phyloP scores from a whole-genome alignment of 2,329 filamentous ascomycete species.

The Apiospora hydei region DNA sequence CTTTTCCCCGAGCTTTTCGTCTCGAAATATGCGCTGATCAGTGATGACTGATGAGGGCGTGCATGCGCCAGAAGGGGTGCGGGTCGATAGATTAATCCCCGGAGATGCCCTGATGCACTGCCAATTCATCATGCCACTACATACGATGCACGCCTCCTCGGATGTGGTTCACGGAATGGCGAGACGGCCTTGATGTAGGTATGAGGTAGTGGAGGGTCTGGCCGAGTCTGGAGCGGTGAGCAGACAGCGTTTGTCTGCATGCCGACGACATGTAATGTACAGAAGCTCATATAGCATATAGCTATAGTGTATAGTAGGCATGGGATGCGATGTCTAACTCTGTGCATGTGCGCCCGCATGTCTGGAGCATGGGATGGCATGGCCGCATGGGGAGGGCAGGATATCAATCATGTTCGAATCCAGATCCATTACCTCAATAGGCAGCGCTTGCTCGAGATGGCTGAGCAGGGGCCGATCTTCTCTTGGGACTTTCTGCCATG shows the following conservation, averaged over 20 bases:
- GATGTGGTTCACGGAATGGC: conserved; percentile 9
- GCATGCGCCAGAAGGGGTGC: not conserved
- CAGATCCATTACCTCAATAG: not conserved
- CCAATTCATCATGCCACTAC: conserved; percentile 21
- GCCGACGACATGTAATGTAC: not conserved
- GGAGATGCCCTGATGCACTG: conserved; percentile 11
- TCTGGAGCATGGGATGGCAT: not conserved
- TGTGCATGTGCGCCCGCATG: conserved; percentile 12
- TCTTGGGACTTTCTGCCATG: not conserved
- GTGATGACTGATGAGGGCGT: not conserved
- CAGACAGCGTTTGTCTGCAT: not conserved
- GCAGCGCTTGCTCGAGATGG: not conserved
- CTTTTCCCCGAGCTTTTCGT: not conserved
- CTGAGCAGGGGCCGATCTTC: not conserved
- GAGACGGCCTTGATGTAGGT: not conserved
- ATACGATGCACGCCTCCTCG: conserved; percentile 19
- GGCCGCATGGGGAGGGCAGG: not conserved
- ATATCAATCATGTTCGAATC: not conserved
- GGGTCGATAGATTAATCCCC: conserved; percentile 8
- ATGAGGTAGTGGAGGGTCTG: conserved; percentile 3
- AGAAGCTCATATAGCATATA: not conserved
- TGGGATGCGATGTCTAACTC: not conserved
- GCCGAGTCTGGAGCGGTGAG: conserved; percentile 16
- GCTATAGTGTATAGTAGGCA: not conserved
- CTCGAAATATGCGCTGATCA: not conserved